phyloP scores from a whole-genome alignment of 1,284 basidiomycete species.

The Puccinia sorghi region DNA sequence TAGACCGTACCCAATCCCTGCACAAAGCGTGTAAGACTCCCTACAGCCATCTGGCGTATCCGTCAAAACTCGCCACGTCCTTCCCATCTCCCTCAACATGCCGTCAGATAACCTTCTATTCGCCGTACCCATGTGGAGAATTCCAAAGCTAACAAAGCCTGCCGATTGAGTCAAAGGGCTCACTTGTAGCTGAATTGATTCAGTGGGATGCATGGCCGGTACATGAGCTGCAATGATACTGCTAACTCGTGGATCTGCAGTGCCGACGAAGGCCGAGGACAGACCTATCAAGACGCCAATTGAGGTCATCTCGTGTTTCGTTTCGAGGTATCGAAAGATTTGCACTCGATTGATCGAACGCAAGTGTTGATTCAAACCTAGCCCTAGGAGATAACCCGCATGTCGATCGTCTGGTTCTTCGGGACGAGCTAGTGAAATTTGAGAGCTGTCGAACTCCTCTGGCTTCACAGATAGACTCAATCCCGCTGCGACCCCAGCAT shows the following conservation, averaged over 20 bases:
- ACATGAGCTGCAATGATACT: slow-evolving; percentile 90
- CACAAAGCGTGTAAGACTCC: slow-evolving; percentile 87
- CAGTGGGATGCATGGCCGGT: slow-evolving; percentile 82
- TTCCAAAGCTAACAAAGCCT: slow-evolving; percentile 81
- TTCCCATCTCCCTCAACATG: slow-evolving; percentile 80
- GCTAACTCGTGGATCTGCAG: slow-evolving; percentile 79
- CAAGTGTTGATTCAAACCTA: slow-evolving; percentile 88
- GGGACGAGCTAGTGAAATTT: slow-evolving; percentile 91
- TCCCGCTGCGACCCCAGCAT: slow-evolving; percentile 92
- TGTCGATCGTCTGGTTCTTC: slow-evolving; percentile 82
- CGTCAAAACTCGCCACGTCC: slow-evolving; percentile 64
- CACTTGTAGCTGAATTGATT: slow-evolving; percentile 83
- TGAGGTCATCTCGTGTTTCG: slow-evolving; percentile 91
- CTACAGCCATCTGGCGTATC: slow-evolving; percentile 59
- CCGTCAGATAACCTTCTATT: slow-evolving; percentile 89
- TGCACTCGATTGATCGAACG: slow-evolving; percentile 80
- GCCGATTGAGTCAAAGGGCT: slow-evolving; percentile 86
- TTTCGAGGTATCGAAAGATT: slow-evolving; percentile 82
- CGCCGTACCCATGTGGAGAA: slow-evolving; percentile 83
- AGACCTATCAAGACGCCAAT: slow-evolving; percentile 90
- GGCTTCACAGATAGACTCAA: slow-evolving; percentile 76
- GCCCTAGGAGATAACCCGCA: slow-evolving; percentile 88
- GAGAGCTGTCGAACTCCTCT: slow-evolving; percentile 78
- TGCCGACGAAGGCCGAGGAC: slow-evolving; percentile 86
- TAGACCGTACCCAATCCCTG: slow-evolving; percentile 88